phyloP scores from a whole-genome alignment of 1,284 basidiomycete species.

The Sporisorium iseilematis-ciliati region DNA sequence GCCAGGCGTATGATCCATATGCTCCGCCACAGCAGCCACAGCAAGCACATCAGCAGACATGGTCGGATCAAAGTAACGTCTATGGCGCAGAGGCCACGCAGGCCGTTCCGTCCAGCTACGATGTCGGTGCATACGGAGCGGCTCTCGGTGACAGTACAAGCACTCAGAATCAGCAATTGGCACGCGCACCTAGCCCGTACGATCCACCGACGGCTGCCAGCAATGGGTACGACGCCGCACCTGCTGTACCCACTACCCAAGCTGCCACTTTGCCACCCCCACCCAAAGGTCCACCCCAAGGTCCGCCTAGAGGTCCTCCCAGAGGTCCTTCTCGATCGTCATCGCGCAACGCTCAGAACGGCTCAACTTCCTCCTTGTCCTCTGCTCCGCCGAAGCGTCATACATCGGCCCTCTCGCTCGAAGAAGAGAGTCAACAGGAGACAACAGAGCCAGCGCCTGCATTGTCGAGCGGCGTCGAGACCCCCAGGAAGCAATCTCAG shows the following conservation, averaged over 20 bases:
- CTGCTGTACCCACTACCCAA: constrained; percentile 6
- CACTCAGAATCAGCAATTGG: constrained; percentile 1
- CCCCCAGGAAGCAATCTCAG: constrained; percentile 9
- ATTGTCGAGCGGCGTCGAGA: constrained; percentile 10
- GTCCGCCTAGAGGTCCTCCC: constrained; percentile 46
- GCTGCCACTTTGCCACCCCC: constrained; percentile 19
- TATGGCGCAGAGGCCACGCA: constrained; percentile 9
- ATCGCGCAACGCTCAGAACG: constrained; percentile 34
- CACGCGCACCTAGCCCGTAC: constrained; percentile 36
- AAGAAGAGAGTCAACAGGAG: constrained; percentile 25
- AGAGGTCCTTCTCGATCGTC: constrained; percentile 39
- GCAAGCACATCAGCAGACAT: constrained; percentile 3
- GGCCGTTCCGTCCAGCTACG: constrained; percentile 9
- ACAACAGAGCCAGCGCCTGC: constrained; percentile 1
- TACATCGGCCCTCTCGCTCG: constrained; percentile 33
- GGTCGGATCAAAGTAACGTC: constrained; percentile 18
- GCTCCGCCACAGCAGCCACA: constrained; percentile 22
- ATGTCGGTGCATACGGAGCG: constrained; percentile 5
- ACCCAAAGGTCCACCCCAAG: constrained; percentile 23
- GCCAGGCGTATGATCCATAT: constrained; percentile 11
- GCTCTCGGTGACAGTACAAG: not conserved
- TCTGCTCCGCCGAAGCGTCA: constrained; percentile 7
- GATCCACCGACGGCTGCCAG: constrained; percentile 24
- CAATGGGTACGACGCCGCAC: constrained; percentile 14
- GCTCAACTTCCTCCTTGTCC: constrained; percentile 10